Evolutionary conservation across 1,139 yeast genomes (phyloP).

Genomic region (Geotrichum europaeum): DNA sequence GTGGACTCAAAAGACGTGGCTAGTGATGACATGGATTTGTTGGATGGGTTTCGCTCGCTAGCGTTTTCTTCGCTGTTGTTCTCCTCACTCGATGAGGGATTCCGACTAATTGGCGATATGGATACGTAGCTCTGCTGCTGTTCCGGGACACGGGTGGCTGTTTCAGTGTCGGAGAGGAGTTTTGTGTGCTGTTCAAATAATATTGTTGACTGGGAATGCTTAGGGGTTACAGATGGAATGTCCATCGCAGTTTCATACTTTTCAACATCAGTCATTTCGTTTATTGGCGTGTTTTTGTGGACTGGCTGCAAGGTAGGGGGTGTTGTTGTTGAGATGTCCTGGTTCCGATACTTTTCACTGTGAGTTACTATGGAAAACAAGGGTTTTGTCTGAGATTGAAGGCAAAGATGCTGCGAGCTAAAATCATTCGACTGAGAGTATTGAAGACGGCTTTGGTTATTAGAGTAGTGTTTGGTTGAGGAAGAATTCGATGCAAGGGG

Average conservation of each 20-base stretch:
- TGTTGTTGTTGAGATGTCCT: not conserved
- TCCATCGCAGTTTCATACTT: not conserved
- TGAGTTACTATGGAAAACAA: not conserved
- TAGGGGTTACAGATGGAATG: not conserved
- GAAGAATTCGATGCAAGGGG: not conserved
- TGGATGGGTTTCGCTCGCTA: slow-evolving; percentile 13
- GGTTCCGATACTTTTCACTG: not conserved
- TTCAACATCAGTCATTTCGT: not conserved
- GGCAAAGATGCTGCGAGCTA: not conserved
- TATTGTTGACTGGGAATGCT: not conserved
- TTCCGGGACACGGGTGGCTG: not conserved
- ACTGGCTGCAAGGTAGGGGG: not conserved
- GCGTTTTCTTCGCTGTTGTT: slow-evolving; percentile 13
- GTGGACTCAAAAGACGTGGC: slow-evolving; percentile 23
- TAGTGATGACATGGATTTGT: slow-evolving; percentile 24
- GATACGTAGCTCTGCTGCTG: not conserved
- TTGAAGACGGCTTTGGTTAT: not conserved
- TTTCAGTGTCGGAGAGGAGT: not conserved
- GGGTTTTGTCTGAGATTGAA: not conserved
- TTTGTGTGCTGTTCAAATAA: not conserved
- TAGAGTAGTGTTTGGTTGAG: not conserved
- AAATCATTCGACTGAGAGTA: not conserved
- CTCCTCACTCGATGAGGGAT: slow-evolving; percentile 16
- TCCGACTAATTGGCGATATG: slow-evolving; percentile 11
- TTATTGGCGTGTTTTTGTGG: not conserved